Evolutionary conservation across 177 flowering plant species (phyloP).

Genomic region (Vitis hybrid): DNA sequence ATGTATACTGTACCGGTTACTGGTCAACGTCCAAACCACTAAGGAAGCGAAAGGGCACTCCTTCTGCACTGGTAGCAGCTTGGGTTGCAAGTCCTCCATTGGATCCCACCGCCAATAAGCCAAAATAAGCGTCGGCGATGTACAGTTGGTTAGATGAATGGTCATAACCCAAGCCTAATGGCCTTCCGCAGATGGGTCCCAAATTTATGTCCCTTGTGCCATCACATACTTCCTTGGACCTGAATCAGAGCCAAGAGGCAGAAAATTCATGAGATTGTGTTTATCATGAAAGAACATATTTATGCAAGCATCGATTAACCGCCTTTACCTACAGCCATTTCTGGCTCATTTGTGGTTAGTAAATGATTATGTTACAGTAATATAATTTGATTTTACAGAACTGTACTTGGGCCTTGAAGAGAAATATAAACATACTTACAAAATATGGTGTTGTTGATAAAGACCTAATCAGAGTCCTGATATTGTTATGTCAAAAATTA

Average conservation of each 20-base stretch:
- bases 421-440: too few species aligned
- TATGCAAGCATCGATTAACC: too few species aligned
- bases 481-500: neutral
- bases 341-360: too few species aligned
- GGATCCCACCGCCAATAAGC: conserved; percentile 12
- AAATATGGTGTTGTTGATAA: too few species aligned
- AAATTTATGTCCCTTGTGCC: neutral
- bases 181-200: conserved; percentile 11
- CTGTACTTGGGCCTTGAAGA: too few species aligned
- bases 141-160: conserved; percentile 14
- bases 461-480: too few species aligned
- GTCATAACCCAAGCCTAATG: conserved; percentile 21
- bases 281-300: too few species aligned
- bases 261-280: too few species aligned
- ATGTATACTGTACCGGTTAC: conserved; percentile 14
- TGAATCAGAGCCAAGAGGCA: neutral
- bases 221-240: conserved; percentile 20
- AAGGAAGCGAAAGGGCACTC: conserved; percentile 2
- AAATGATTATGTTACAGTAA: too few species aligned
- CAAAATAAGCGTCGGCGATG: conserved; percentile 19
- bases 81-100: conserved; percentile 15
- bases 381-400: too few species aligned
- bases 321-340: too few species aligned
- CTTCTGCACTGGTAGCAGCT: conserved; percentile 10
- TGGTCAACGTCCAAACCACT: conserved; percentile 20